Evolutionary conservation across 768 basidiomycete genomes (phyloP), one percentile per base, ranked within the genome.

Genomic region (Lentinus tigrinus): DNA sequence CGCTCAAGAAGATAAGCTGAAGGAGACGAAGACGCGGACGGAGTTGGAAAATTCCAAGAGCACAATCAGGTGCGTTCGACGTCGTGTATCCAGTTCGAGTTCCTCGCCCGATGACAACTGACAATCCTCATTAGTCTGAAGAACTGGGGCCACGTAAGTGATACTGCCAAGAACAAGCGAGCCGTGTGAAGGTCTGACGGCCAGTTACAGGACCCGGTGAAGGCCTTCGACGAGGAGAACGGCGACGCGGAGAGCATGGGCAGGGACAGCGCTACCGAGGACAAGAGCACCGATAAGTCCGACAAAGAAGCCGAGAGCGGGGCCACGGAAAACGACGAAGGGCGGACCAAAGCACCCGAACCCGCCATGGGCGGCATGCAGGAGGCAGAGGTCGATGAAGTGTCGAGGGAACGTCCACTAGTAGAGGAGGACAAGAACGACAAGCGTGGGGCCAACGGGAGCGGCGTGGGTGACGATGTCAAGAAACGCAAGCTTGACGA

Each of bases 141-240:
- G 39, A 72, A 73, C 47, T 72, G 70, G 70, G 69, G 73, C 24
- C 73, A 73, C 56, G 72, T 72, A 48, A 56, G 70, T 61, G 4
- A 28, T 19, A 8, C 31, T 1, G 9, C 8, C 21, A 23, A 13
- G 13, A 9, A 5, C 26, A 21, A 2, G 31, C 10, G 13, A 17
- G 19, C 17, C 21, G 34, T 6, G 26, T 11, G 31, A n/a, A 14
- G 11, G 5, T 16, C 14, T 43, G 21, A 24, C 16, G 6, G 6
- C 14, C 39, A 16, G 19, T 47, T 31, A 14, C 51, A 74, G 71
- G 69, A 73, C 34, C 67, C 71, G 3, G 57, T 73, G 14, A 69
- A 73, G 49, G 63, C 64, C n/a, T 44, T 66, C 13, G 60, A 67
- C 6, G 63, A 56, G 23, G 62, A 64, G 38, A 36, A 48, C 19